phyloP scores from a whole-genome alignment of 345 rosid species.

The Eucalyptus guilfoylei region DNA sequence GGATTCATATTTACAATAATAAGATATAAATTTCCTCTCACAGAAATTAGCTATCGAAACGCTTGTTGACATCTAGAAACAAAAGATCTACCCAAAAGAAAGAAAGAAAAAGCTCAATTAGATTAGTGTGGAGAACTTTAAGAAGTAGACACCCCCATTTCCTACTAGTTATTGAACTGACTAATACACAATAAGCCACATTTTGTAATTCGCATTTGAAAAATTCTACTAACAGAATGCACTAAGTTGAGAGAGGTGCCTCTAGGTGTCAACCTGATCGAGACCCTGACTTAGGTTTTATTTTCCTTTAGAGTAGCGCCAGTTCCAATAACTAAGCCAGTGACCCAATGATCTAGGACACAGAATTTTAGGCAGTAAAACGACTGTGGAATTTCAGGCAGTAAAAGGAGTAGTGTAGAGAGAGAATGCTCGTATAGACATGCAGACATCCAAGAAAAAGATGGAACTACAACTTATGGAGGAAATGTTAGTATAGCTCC shows the following conservation, averaged over 20 bases:
- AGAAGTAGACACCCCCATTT: background rate
- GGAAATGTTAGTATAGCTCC: background rate
- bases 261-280: no score
- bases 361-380: background rate
- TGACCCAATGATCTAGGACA: background rate
- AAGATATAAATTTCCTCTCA: background rate
- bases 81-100: background rate
- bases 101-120: background rate
- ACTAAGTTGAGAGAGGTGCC: no score
- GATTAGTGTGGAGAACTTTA: background rate
- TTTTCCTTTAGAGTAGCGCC: no score
- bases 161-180: background rate
- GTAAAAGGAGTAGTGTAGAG: background rate
- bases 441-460: background rate
- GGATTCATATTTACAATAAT: background rate
- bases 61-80: background rate
- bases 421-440: background rate
- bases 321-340: background rate
- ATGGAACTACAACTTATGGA: background rate
- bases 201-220: background rate
- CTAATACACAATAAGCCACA: background rate
- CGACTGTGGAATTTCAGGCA: background rate
- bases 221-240: background rate
- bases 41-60: background rate
- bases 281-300: no score